Evolutionary conservation across 169 alveolate species (phyloP), one percentile per base, ranked within the genome.

Genomic region (Eimeria nieschulzi): DNA sequence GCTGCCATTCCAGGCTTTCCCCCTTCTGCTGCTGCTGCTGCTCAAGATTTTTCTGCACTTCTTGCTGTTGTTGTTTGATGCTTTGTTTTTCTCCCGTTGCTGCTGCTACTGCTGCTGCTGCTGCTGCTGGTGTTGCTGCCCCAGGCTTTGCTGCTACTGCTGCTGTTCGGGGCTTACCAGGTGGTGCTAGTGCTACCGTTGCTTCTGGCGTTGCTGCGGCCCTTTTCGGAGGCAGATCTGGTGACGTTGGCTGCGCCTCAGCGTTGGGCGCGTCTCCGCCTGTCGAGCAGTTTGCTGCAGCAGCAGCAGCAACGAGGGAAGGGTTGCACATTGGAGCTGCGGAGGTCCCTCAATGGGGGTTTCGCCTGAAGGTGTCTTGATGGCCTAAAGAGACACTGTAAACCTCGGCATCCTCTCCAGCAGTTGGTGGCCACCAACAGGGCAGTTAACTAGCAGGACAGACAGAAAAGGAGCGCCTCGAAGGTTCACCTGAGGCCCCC

Each of bases 161-260:
- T 17, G 46, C 46, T 33, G 46, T 3, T 33, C 46, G 46, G 46
- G 0, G 46, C 46, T 33, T 33, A 33, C 46, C 46, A 33, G 46
- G 0, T 33, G 3, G 46, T 33, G 46, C 46, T 33, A 3, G 46
- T 33, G 3, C 3, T 33, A 3, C 46, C 51, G 70, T n/a, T 76
- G 71, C 85, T 76, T 68, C 85, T 76, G 85, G 53, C 6, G 85
- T 15, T 54, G 66, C 70, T 53, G 71, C 39, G 3, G 33, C 61
- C 46, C 3, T 33, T 33, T 72, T 23, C 13, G 54, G 26, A 51
- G 53, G 70, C 23, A 21, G 54, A 53, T 10, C 51, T 54, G 26
- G 54, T 68, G 71, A 46, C 54, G 70, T 51, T 17, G 85, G 51
- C 85, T 33, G 51, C n/a, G 13, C 70, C 25, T 68, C 23, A 51